Conservation (phyloP, 2,329 filamentous ascomycete genomes). For the Polytolypa hystricis region DNA sequence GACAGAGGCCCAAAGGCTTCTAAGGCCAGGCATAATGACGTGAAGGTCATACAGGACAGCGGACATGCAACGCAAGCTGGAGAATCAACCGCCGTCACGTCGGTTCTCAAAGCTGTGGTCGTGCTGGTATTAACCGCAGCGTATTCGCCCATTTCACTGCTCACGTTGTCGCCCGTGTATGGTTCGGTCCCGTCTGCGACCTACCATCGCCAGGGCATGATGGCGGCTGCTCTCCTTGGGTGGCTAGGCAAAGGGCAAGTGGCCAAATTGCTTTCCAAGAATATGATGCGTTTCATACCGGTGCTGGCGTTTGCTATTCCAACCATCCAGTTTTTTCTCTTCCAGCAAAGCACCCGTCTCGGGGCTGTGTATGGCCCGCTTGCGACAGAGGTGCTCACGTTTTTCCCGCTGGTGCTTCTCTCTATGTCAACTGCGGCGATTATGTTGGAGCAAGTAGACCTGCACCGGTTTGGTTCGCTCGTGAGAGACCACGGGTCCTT, state of each 20-base stretch:
- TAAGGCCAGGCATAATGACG: not conserved
- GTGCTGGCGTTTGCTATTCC: conserved; percentile 68
- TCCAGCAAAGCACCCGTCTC: conserved; percentile 52
- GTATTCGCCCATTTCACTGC: conserved; percentile 41
- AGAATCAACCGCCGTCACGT: conserved; percentile 16
- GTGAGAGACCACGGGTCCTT: conserved; percentile 55
- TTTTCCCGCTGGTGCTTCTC: conserved; percentile 58
- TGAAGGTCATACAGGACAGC: not conserved
- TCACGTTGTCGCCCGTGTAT: conserved; percentile 76
- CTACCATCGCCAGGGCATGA: conserved; percentile 58
- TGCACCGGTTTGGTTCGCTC: conserved; percentile 45
- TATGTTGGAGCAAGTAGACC: conserved; percentile 48
- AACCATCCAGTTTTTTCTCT: conserved; percentile 59
- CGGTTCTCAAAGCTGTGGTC: conserved; percentile 20
- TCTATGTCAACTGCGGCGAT: conserved; percentile 54
- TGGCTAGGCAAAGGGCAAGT: conserved; percentile 55
- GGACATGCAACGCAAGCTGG: not conserved
- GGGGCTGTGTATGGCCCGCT: conserved; percentile 64
- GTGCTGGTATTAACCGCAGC: conserved; percentile 29
- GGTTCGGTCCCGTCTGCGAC: conserved; percentile 67
- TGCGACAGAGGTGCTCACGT: conserved; percentile 60
- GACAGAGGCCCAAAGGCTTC: not conserved
- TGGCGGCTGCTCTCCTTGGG: conserved; percentile 56
- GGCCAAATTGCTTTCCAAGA: conserved; percentile 39
- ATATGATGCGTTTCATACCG: conserved; percentile 47